Conservation (phyloP, 805 yeast genomes). For the Candida silvicultrix region DNA sequence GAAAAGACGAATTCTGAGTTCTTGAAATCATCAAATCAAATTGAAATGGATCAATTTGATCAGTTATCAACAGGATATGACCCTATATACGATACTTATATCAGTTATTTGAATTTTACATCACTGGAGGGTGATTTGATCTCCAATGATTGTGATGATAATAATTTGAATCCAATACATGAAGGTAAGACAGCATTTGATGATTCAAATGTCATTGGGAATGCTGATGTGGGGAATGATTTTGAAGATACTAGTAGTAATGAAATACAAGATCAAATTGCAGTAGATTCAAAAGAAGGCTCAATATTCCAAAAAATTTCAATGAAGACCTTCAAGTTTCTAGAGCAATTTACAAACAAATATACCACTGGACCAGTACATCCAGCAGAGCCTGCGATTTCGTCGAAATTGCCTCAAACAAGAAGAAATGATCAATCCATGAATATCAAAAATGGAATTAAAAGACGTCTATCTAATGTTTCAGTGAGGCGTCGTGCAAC, state of each 20-base stretch:
- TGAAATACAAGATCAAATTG: background rate
- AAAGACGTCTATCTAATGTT: background rate
- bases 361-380: background rate
- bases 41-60: background rate
- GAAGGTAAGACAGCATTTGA: background rate
- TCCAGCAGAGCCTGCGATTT: background rate
- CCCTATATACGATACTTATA: slow-evolving; percentile 8
- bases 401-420: background rate
- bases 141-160: background rate
- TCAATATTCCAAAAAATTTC: background rate
- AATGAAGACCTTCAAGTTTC: background rate
- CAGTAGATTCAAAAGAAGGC: background rate
- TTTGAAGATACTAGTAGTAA: background rate
- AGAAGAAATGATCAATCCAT: background rate
- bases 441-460: background rate
- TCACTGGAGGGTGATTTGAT: background rate
- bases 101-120: slow-evolving; percentile 5
- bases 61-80: slow-evolving; percentile 2
- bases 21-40: slow-evolving; percentile 1
- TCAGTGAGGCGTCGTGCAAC: background rate
- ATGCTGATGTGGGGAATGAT: background rate
- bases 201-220: background rate
- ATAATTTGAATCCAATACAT: background rate
- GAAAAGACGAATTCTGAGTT: slow-evolving; percentile 1
- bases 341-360: background rate